A percentile compares a stretch with the other conserved stretches of the same genome.
These are phyloP conservation scores for Aureobasidium mangrovei DNA, from an alignment of 2,329 filamentous ascomycete genomes.

Conservation along the genomic window DNA sequence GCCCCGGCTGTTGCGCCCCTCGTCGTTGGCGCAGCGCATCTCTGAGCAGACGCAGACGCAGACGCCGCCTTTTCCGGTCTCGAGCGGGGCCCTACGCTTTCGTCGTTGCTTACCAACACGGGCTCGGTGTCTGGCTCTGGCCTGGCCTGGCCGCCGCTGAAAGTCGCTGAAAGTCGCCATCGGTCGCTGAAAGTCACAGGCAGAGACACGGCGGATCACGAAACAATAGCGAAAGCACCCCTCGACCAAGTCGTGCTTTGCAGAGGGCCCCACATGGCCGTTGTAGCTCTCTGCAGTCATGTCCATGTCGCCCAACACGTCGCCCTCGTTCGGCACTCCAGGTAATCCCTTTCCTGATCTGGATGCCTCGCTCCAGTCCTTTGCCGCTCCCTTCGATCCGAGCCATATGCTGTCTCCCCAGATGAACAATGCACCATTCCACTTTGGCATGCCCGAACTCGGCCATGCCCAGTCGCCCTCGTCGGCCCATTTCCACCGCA, in stretches of 20 bases:
- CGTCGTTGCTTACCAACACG: slow-evolving; percentile 5
- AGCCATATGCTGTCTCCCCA: slow-evolving; percentile 3
- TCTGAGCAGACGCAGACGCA: slow-evolving; percentile 6
- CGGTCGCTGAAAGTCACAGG: not conserved
- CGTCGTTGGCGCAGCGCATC: not conserved
- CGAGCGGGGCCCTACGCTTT: slow-evolving; percentile 5
- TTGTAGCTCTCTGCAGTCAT: slow-evolving; percentile 12
- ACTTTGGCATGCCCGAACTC: slow-evolving; percentile 16
- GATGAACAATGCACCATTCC: slow-evolving; percentile 8
- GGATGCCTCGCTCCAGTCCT: not conserved
- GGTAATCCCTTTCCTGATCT: slow-evolving; percentile 7
- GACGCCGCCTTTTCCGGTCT: not conserved
- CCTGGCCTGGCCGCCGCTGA: not conserved
- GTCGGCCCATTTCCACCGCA: slow-evolving; percentile 25
- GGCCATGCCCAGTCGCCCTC: slow-evolving; percentile 24
- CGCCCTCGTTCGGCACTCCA: slow-evolving; percentile 6
- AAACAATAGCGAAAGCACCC: not conserved
- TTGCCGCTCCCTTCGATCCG: slow-evolving; percentile 4
- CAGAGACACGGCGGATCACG: not conserved
- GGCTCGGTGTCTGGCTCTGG: not conserved
- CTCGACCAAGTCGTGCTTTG: not conserved
- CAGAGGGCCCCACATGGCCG: slow-evolving; percentile 13
- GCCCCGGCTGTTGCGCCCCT: not conserved
- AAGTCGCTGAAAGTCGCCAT: not conserved
- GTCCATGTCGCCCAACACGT: slow-evolving; percentile 9